Percentiles rank a stretch among this genome's conserved stretches.
Conservation (phyloP, 305 asterid genomes). For the Fraxinus velutina region DNA sequence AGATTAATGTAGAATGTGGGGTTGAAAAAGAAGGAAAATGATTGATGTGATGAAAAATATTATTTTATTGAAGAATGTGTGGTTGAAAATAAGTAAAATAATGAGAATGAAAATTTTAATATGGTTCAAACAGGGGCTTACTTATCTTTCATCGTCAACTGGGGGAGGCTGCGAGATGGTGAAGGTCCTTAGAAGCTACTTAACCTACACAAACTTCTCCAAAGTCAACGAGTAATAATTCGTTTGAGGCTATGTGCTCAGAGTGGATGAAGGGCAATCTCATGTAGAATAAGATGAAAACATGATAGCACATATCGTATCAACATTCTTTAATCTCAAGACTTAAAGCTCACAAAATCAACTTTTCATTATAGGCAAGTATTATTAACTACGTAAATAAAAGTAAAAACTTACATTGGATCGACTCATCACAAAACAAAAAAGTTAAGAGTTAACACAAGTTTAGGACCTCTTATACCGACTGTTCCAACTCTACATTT, state of each 20-base stretch:
- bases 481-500: too few relatives aligned
- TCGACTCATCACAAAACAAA: neutral
- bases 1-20: too few relatives aligned
- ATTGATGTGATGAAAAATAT: too few relatives aligned
- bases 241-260: neutral
- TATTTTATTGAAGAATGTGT: too few relatives aligned
- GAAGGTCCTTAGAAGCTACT: neutral
- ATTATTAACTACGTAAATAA: neutral
- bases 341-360: neutral
- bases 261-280: neutral
- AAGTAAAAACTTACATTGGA: neutral
- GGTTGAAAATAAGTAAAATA: too few relatives aligned
- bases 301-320: neutral
- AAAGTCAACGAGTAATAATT: neutral
- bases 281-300: neutral
- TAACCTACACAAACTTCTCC: neutral
- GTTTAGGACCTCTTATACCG: neutral
- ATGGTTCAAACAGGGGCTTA: too few relatives aligned
- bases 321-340: neutral
- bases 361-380: neutral
- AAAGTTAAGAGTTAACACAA: too few relatives aligned
- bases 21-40: too few relatives aligned
- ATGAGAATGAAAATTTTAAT: too few relatives aligned
- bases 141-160: neutral
- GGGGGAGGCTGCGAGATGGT: neutral